Base-by-base conservation (phyloP, 768 basidiomycete species). In the Tylopilus cervinicoccineus region DNA sequence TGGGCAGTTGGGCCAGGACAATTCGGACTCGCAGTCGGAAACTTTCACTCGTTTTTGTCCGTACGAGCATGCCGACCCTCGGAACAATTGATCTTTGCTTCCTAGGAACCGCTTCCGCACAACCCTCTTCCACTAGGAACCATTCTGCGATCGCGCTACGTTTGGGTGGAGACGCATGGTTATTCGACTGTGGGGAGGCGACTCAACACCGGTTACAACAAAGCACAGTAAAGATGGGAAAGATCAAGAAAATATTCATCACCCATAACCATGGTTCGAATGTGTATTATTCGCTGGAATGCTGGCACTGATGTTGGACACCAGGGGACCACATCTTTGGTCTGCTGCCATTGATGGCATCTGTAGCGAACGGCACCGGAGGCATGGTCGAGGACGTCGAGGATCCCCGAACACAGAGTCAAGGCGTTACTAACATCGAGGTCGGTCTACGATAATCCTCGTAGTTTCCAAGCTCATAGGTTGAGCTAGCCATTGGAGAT, bases 261-360 rank as follows among this genome's bases (percentile, higher is more conserved):
- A 93, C 92, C 1, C 92, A 94, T 68, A 86, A 86, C 0, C 92
- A 93, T 69, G 90, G 91, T 88, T 47, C 29, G 54, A 39, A 12
- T 23, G 38, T 27, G 3, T 11, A 11, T 43, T 11, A 11, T 43
- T 38, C 34, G 11, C 41, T 16, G 33, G 4, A n/a, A 20, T 17
- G 17, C 43, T 22, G 11, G 31, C 26, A 16, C n/a, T 53, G 36
- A 48, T 23, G 22, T 28, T 22, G 27, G 40, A 29, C 52, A 27
- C n/a, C 59, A 90, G 88, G 88, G 4, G 86, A 90, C 65, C 88
- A 92, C 63, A 86, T 90, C 22, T 86, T 88, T 61, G 90, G 88
- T 8, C 60, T 90, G 8, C 57, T 82, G 19, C 85, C 86, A 6
- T 64, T 91, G 29, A 73, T 91, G 55, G 81, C 86, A 11, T 78